Base-by-base conservation (phyloP, 495 filamentous ascomycete species). In the Aspergillus sclerotioniger region DNA sequence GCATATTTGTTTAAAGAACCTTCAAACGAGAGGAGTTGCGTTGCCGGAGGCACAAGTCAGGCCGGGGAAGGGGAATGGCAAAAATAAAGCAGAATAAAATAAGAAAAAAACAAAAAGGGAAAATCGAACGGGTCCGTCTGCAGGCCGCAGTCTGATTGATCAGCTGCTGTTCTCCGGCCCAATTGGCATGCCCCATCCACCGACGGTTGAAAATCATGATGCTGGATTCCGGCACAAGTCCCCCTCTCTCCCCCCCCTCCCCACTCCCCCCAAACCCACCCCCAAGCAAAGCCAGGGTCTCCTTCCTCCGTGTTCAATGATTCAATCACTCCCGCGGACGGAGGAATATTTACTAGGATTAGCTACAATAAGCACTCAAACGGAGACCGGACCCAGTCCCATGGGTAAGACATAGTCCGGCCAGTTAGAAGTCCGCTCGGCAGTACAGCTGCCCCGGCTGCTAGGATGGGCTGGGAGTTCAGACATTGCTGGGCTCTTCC, bases 181-280 rank as follows among this genome's bases (percentile, higher is more conserved):
- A 57, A 57, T 57, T 25, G 46, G 54, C 37, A 57, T 41, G 47
- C 47, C 46, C 46, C 54, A 16, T 46, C 37, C 37, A n/a, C 37
- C 45, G 54, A 57, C 54, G 47, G 46, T 57, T 57, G 47, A 57
- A 57, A 35, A 56, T 56, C 53, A 48, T 56, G 47, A 32, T 50
- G 47, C 47, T 50, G 47, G n/a, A 32, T 16, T 10, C 28, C 31
- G 13, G 45, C 10, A 48, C 25, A 4, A 48, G n/a, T 46, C 31
- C 10, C 31, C 31, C 31, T 33, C 31, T 10, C 31, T 33, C 31
- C 7, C 13, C 7, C 33, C 13, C 3, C 33, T 13, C 33, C 8
- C 33, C 13, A 3, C 33, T 8, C 37, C 13, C n/a, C 37, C 12
- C 37, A n/a, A 41, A 13, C n/a, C 37, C 37, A 6, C n/a, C 37